phyloP scores from a whole-genome alignment of 495 filamentous ascomycete species.

The Poronia punctata region DNA sequence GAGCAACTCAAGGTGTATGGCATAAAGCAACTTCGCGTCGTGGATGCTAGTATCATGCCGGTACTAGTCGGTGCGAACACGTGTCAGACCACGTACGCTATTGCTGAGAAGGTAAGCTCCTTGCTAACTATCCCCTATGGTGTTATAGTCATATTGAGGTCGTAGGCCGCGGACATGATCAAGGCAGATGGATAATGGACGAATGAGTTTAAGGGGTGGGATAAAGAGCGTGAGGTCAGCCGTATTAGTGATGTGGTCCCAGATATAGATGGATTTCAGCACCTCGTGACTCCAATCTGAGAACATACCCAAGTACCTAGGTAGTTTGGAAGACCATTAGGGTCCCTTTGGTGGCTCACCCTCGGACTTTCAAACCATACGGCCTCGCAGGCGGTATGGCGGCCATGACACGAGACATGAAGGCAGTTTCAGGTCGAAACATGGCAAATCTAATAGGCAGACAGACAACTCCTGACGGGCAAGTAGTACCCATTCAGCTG shows the following conservation, averaged over 20 bases:
- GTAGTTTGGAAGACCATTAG: too few relatives aligned
- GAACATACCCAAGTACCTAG: too few relatives aligned
- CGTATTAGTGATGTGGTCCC: too few relatives aligned
- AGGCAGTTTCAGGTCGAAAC: too few relatives aligned
- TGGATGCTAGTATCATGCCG: constrained; percentile 38
- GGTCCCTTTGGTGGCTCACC: too few relatives aligned
- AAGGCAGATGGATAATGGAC: constrained; percentile 13
- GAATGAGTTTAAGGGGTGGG: neutral
- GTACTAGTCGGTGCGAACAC: constrained; percentile 35
- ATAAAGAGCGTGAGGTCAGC: too few relatives aligned
- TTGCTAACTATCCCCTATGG: neutral
- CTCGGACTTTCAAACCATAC: too few relatives aligned
- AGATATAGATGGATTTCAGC: too few relatives aligned
- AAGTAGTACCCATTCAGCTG: constrained; percentile 1
- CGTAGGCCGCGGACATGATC: constrained; percentile 31
- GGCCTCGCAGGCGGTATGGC: too few relatives aligned
- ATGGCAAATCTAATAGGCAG: neutral
- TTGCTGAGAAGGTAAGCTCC: constrained; percentile 35
- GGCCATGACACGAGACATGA: too few relatives aligned
- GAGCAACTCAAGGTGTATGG: constrained; percentile 37
- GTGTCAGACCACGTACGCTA: constrained; percentile 35
- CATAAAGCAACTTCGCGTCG: constrained; percentile 29
- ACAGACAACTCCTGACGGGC: neutral
- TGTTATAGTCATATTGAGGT: neutral
- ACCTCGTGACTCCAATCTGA: too few relatives aligned